Evolutionary conservation across 106 monocot species (phyloP).

Genomic region (Phalaenopsis equestris): DNA sequence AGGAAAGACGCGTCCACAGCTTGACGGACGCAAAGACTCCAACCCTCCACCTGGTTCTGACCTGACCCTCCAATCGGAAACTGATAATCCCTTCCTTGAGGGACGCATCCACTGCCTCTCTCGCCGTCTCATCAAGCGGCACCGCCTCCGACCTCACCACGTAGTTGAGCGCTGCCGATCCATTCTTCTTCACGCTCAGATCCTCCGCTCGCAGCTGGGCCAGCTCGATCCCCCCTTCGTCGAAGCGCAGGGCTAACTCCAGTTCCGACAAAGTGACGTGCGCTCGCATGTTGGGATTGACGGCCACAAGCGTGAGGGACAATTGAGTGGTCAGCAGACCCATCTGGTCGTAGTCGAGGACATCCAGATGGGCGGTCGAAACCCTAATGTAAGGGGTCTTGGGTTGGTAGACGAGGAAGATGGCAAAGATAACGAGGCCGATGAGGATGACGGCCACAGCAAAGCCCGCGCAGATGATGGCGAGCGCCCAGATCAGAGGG

Average conservation of each 20-base stretch:
- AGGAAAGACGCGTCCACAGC: conserved; percentile 43
- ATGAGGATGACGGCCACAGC: conserved; percentile 56
- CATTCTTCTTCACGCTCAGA: conserved; percentile 44
- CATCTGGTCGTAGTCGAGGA: conserved; percentile 48
- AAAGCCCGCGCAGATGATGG: conserved; percentile 46
- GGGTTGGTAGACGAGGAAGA: conserved; percentile 71
- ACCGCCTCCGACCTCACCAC: conserved; percentile 25
- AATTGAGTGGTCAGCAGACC: conserved; percentile 41
- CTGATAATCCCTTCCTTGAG: conserved; percentile 31
- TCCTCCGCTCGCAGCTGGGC: conserved; percentile 45
- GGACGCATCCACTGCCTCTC: conserved; percentile 39
- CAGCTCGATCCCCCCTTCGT: conserved; percentile 7
- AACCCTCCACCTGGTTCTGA: conserved; percentile 57
- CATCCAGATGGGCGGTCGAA: conserved; percentile 33
- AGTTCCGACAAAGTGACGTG: conserved; percentile 33
- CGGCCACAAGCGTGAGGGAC: conserved; percentile 30
- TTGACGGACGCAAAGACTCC: conserved; percentile 30
- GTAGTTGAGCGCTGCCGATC: conserved; percentile 40
- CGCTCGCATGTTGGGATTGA: conserved; percentile 50
- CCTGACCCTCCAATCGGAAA: conserved; percentile 47
- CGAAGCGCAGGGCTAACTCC: conserved; percentile 30
- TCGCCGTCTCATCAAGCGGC: conserved; percentile 34
- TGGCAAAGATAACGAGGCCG: conserved; percentile 33
- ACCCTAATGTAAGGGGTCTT: conserved; percentile 49
- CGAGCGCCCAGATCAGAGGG: conserved; percentile 38